phyloP scores from a whole-genome alignment of 495 filamentous ascomycete genomes.

The Hapsidospora chrysogenum region DNA sequence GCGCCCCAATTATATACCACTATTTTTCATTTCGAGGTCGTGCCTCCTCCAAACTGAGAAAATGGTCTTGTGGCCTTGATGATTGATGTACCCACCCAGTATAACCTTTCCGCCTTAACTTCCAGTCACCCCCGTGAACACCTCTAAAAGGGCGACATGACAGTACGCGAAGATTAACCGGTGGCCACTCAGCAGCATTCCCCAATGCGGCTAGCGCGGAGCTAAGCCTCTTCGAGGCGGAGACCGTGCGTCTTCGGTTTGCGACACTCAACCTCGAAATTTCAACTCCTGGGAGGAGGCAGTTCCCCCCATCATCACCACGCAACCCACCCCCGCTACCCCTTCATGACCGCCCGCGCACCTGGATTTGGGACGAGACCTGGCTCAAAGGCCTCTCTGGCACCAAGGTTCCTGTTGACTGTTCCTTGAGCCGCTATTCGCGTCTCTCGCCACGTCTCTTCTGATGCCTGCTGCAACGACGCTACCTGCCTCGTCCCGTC shows the following conservation, averaged over 20 bases:
- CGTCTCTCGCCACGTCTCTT: constrained; percentile 18
- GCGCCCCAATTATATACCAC: too few relatives aligned
- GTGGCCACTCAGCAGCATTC: constrained; percentile 2
- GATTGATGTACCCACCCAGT: too few relatives aligned
- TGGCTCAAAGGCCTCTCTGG: background rate
- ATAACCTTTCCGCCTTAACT: too few relatives aligned
- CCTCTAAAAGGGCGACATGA: too few relatives aligned
- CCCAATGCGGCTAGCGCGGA: constrained; percentile 1
- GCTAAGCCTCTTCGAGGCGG: constrained; percentile 2
- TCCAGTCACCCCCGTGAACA: too few relatives aligned
- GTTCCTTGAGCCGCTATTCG: constrained; percentile 3
- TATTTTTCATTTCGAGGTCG: too few relatives aligned
- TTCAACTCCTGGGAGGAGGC: constrained; percentile 1
- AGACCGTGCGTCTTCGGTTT: constrained; percentile 3
- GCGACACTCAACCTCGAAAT: constrained; percentile 4
- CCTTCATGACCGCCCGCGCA: background rate
- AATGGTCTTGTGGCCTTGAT: too few relatives aligned
- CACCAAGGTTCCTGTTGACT: background rate
- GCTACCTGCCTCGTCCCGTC: constrained; percentile 49
- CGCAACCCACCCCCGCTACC: background rate
- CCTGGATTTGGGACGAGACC: background rate
- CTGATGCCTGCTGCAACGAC: constrained; percentile 72
- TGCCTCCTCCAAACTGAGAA: too few relatives aligned
- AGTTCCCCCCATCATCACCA: background rate
- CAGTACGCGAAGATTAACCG: too few relatives aligned